Evolutionary conservation across 2,329 filamentous ascomycete species (phyloP), one percentile per base, ranked within the genome.

Genomic region (Fusarium tanahbumbuense): DNA sequence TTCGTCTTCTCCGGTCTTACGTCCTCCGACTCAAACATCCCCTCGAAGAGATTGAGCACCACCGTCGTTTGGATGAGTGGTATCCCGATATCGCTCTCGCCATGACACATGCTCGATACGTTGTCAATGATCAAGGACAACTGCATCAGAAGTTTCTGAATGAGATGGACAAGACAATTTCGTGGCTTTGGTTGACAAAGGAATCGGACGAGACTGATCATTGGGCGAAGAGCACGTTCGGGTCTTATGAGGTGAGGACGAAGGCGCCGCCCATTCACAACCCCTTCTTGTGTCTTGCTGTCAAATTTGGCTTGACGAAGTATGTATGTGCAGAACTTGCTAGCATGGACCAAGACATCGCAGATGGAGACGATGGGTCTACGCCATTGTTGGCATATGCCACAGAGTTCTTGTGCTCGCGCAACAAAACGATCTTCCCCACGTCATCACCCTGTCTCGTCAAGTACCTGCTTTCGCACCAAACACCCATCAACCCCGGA

Each of bases 11-110:
- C 1, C 44, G 47, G 13, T 63, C 60, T 28, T 62, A 62, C 10
- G 56, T 81, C 4, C 71, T 81, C 0, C 78, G 74, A 1, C 71
- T 81, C 49, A 80, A 80, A 57, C 37, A 68, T 6, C 73, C 79
- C 0, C 71, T 81, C 0, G 77, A 78, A n/a, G 71, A 75, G 25
- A 60, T 79, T 18, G 79, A 81, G 54, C 77, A 76, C 41, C 80
- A 81, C 22, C 78, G 80, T 8, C 70, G 79, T 3, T 64, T 81
- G 16, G 80, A 81, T 20, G 79, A 81, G 42, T 81, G 79, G 80
- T 81, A 78, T 46, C 79, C 79, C 0, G 79, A 78, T 8, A 79
- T 81, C 53, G 76, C 75, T 1, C 73, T 81, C 3, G 77, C 79
- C n/a, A 74, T 81, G 68, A 77, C 79, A 1, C 80, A 81, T 47